A percentile compares a stretch with the other conserved stretches of the same genome.
Conservation (phyloP, 768 basidiomycete species). For the Pulveroboletus ravenelii region DNA sequence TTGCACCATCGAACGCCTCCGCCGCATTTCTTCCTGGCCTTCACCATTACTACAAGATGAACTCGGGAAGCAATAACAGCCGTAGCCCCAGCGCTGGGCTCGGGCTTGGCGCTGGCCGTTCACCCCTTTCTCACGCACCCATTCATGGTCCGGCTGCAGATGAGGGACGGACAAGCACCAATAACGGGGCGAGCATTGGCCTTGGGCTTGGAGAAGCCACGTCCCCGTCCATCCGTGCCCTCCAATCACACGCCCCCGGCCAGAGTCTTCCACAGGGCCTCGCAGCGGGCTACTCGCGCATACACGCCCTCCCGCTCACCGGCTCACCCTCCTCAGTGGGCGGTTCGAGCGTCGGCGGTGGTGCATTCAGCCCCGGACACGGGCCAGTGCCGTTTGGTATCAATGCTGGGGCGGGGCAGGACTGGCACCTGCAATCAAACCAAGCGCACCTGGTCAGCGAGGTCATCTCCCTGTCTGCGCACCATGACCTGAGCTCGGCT, state of each 20-base stretch:
- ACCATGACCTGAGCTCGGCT: conserved; percentile 14
- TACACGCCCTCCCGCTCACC: conserved; percentile 63
- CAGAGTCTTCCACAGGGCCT: conserved; percentile 90
- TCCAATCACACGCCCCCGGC: conserved; percentile 85
- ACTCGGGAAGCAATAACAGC: conserved; percentile 25
- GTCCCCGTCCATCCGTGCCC: conserved; percentile 70
- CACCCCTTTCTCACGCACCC: conserved; percentile 27
- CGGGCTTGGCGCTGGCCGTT: conserved; percentile 21
- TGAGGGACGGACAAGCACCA: conserved; percentile 16
- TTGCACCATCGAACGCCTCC: conserved; percentile 72
- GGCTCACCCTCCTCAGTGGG: conserved; percentile 35
- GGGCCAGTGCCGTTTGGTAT: conserved; percentile 30
- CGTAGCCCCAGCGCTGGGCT: conserved; percentile 25
- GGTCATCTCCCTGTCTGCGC: conserved; percentile 21
- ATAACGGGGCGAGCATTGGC: conserved; percentile 11
- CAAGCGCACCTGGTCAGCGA: conserved; percentile 18
- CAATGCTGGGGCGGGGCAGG: conserved; percentile 24
- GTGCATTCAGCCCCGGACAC: conserved; percentile 29
- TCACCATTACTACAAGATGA: conserved; percentile 61
- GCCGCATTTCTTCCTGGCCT: conserved; percentile 77
- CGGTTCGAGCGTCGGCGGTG: conserved; percentile 24
- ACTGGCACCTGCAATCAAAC: conserved; percentile 29
- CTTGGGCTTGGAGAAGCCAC: conserved; percentile 33
- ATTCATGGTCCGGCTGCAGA: conserved; percentile 25
- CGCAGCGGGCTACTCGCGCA: conserved; percentile 84